Evolutionary conservation across 768 basidiomycete genomes (phyloP).

Genomic region (Arthromyces matolae): DNA sequence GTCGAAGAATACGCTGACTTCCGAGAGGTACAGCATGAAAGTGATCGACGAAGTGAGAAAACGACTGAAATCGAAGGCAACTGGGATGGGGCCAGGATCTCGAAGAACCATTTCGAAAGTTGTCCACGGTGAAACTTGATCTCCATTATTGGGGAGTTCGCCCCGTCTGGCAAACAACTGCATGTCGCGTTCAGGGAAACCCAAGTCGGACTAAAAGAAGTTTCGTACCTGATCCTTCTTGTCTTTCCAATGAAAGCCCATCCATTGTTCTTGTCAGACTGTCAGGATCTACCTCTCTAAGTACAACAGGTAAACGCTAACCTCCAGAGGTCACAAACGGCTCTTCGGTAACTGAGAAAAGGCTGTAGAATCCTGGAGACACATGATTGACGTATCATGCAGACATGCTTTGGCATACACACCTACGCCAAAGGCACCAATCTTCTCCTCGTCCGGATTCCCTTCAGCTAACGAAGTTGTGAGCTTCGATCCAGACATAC

Average conservation of each 20-base stretch:
- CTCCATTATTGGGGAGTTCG: slow-evolving; percentile 40
- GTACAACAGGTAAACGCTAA: slow-evolving; percentile 26
- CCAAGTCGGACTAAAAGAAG: not conserved
- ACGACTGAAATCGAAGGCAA: slow-evolving; percentile 81
- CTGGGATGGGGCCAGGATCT: slow-evolving; percentile 75
- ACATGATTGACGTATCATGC: not conserved
- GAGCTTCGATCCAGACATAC: not conserved
- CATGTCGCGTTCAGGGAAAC: slow-evolving; percentile 2
- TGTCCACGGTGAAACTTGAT: slow-evolving; percentile 58
- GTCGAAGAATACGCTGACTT: slow-evolving; percentile 82
- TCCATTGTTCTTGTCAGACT: slow-evolving; percentile 64
- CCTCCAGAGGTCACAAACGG: slow-evolving; percentile 82
- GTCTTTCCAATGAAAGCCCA: slow-evolving; percentile 96
- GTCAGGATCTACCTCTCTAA: slow-evolving; percentile 20
- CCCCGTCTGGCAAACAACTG: slow-evolving; percentile 85
- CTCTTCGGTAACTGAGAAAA: slow-evolving; percentile 81
- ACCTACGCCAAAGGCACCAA: slow-evolving; percentile 94
- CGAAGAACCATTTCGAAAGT: slow-evolving; percentile 87
- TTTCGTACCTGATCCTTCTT: slow-evolving; percentile 74
- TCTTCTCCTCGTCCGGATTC: slow-evolving; percentile 92
- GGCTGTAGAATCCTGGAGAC: slow-evolving; percentile 62
- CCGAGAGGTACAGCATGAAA: slow-evolving; percentile 79
- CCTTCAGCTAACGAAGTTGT: slow-evolving; percentile 61
- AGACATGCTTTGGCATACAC: slow-evolving; percentile 17
- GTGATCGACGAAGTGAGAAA: slow-evolving; percentile 91